These are phyloP conservation scores for Aquilaria yunnanensis DNA, from an alignment of 345 rosid genomes.

Conservation along the genomic window DNA sequence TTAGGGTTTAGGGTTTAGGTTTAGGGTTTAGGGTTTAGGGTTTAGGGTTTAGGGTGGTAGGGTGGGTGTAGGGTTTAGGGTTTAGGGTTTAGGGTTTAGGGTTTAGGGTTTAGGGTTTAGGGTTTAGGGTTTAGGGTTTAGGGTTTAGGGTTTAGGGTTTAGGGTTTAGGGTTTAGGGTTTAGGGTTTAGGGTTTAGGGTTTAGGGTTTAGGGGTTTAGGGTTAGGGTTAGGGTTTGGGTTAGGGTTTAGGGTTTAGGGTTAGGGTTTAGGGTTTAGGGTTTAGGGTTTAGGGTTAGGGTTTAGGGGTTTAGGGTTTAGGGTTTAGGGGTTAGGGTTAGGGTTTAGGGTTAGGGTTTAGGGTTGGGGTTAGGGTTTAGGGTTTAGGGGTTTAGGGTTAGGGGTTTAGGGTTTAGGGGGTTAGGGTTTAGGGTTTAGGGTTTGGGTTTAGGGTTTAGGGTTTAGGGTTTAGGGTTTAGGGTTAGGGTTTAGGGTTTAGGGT, in stretches of 20 bases:
- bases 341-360: constrained; percentile 16
- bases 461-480: constrained; percentile 26
- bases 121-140: constrained; percentile 9
- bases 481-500: constrained; percentile 23
- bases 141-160: constrained; percentile 9
- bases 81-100: constrained; percentile 13
- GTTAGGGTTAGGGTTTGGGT: constrained; percentile 12
- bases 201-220: constrained; percentile 11
- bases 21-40: constrained; percentile 11
- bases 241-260: constrained; percentile 6
- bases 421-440: constrained; percentile 22
- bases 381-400: constrained; percentile 15
- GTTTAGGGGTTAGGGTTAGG: constrained; percentile 20
- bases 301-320: constrained; percentile 19
- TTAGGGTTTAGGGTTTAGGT: not conserved
- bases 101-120: constrained; percentile 10
- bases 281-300: constrained; percentile 12
- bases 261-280: constrained; percentile 15
- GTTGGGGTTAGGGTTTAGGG: constrained; percentile 13
- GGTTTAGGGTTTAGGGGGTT: constrained; percentile 19
- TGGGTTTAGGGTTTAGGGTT: constrained; percentile 15
- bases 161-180: constrained; percentile 7
- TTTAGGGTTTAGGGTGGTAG: constrained; percentile 12
- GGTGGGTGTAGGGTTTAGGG: constrained; percentile 13
- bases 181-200: constrained; percentile 5